A percentile compares a stretch with the other conserved stretches of the same genome.
Evolutionary conservation across 331 rosid genomes (phyloP).

Genomic region (Erythrophleum ivorense): DNA sequence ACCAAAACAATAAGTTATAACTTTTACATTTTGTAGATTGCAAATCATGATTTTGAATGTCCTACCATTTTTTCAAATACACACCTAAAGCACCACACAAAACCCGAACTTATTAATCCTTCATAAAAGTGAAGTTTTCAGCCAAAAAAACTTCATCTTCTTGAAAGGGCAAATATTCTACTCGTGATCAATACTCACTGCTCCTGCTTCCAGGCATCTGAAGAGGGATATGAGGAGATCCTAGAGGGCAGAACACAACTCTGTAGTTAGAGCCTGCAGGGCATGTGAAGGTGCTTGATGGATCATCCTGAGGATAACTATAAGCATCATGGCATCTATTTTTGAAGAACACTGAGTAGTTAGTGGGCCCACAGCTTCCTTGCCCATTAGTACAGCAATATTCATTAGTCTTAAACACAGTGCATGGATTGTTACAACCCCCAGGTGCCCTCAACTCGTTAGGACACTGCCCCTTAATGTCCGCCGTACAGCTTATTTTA

Average conservation of each 20-base stretch:
- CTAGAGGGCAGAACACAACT: constrained; percentile 51
- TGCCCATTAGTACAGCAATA: constrained; percentile 59
- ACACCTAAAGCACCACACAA: background rate
- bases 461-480: constrained; percentile 71
- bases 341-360: constrained; percentile 45
- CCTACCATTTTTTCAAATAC: too few species aligned
- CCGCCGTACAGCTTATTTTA: constrained; percentile 51
- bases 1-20: too few species aligned
- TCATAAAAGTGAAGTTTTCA: background rate
- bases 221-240: constrained; percentile 17
- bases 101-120: background rate
- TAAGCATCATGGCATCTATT: constrained; percentile 44
- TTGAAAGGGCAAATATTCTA: background rate
- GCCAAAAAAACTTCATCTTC: background rate
- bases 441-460: constrained; percentile 40
- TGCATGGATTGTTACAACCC: constrained; percentile 74
- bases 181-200: background rate
- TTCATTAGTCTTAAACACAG: constrained; percentile 54
- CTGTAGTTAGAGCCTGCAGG: constrained; percentile 46
- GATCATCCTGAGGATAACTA: constrained; percentile 52
- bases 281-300: constrained; percentile 39
- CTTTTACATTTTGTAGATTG: too few species aligned
- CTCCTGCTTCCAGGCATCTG: constrained; percentile 16
- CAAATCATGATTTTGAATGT: too few species aligned
- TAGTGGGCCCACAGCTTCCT: constrained; percentile 47